Evolutionary conservation across 2,329 filamentous ascomycete species (phyloP), one percentile per base, ranked within the genome.

Genomic region (Plectosphaerella cucumerina): DNA sequence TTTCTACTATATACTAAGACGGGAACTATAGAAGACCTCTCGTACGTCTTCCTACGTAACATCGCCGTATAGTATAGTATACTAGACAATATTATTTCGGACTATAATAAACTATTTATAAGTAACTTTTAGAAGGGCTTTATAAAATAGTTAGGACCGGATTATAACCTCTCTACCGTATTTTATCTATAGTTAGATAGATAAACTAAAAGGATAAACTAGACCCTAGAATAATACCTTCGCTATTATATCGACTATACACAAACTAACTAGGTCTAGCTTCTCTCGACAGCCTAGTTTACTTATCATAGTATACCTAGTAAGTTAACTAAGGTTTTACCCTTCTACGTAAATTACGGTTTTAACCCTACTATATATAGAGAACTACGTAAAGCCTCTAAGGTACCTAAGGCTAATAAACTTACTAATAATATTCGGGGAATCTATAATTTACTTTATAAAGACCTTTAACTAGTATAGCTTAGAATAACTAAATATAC

Each of bases 281-380:
- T 54, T 47, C 26, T 50, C n/a, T n/a, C 44, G 46, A 46, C 22
- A 55, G 21, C 44, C 44, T 44, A 55, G 44, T 48, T 55, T 43
- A n/a, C 22, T 33, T 54, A 54, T 47, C 55, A 55, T 53, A 53
- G 44, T 42, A 47, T 23, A 37, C 33, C 50, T 47, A 49, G 50
- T 5, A 14, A 50, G 43, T 45, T 31, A 33, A 49, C 35, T 44
- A 22, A 47, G 21, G 34, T 47, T 41, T 46, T 22, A 14, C 31
- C 9, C 5, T 48, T 21, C n/a, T 48, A 54, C 44, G 22, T 10
- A 37, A 50, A 37, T 34, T 42, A 42, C 49, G 44, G 31, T 18
- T 45, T 9, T 18, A 45, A 21, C 12, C 43, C 18, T 11, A 45
- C 23, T 9, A 17, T 23, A 45, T 45, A 21, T 45, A 45, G 23